phyloP scores from a whole-genome alignment of 2,329 filamentous ascomycete species.

The Neofusicoccum ribis region DNA sequence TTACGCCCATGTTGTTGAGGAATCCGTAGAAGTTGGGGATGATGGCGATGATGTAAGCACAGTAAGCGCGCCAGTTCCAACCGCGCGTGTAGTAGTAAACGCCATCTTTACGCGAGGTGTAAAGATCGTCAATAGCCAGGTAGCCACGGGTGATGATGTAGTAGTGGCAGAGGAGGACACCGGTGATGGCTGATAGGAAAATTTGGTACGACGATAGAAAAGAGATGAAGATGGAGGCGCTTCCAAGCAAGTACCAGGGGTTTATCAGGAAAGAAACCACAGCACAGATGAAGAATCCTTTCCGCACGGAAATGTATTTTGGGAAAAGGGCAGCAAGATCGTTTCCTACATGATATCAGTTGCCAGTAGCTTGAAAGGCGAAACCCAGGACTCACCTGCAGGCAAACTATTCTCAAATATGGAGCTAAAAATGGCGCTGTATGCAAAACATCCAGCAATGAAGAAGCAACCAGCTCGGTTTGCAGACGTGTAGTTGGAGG shows the following conservation, averaged over 20 bases:
- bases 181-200: conserved; percentile 32
- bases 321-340: too few relatives aligned
- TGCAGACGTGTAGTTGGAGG: conserved; percentile 9
- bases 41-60: too few relatives aligned
- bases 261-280: conserved; percentile 38
- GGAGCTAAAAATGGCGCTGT: conserved; percentile 45
- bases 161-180: too few relatives aligned
- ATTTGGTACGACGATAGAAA: conserved; percentile 47
- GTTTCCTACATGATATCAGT: too few relatives aligned
- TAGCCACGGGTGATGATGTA: too few relatives aligned
- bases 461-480: conserved; percentile 42
- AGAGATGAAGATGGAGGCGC: conserved; percentile 41
- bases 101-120: too few relatives aligned
- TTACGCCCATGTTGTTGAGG: too few relatives aligned
- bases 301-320: too few relatives aligned
- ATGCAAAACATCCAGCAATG: conserved; percentile 38
- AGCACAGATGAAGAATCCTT: conserved; percentile 25
- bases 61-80: too few relatives aligned
- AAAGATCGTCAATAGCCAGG: too few relatives aligned
- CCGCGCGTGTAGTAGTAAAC: too few relatives aligned
- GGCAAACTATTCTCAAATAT: conserved; percentile 48
- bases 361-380: conserved; percentile 29
- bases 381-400: conserved; percentile 42
- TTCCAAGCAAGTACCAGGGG: conserved; percentile 40
- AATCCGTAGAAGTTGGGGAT: too few relatives aligned